phyloP scores from a whole-genome alignment of 2,329 filamentous ascomycete genomes.

The Colletotrichum sojae region DNA sequence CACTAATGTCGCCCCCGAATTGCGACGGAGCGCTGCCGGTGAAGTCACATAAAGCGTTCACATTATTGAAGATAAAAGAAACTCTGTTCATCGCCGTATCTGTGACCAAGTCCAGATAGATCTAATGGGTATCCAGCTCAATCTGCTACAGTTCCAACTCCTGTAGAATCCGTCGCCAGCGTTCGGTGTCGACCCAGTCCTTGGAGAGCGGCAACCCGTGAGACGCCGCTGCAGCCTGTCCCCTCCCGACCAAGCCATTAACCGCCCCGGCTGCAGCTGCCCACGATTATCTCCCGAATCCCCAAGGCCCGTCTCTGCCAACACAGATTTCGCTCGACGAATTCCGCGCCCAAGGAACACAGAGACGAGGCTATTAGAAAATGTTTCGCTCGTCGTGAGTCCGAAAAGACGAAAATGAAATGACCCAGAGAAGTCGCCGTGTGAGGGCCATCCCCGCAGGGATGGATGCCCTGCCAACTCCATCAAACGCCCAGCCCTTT shows the following conservation, averaged over 20 bases:
- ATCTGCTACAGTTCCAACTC: background rate
- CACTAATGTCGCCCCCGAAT: too few relatives aligned
- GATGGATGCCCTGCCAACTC: constrained; percentile 2
- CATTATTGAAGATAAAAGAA: background rate
- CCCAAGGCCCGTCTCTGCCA: constrained; percentile 20
- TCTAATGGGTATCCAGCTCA: constrained; percentile 6
- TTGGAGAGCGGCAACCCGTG: constrained; percentile 15
- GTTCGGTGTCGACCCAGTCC: constrained; percentile 2
- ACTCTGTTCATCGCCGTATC: background rate
- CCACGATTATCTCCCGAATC: background rate
- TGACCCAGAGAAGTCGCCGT: constrained; percentile 9
- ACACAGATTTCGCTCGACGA: constrained; percentile 1
- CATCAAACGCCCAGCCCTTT: constrained; percentile 18
- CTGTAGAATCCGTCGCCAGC: too few relatives aligned
- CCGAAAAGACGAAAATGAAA: background rate
- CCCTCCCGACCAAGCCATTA: background rate
- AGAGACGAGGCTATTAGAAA: constrained; percentile 1
- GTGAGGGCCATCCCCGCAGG: background rate
- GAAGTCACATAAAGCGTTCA: too few relatives aligned
- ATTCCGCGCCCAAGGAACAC: background rate
- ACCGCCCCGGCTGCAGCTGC: background rate
- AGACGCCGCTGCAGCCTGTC: background rate
- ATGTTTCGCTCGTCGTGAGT: background rate
- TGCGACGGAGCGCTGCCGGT: too few relatives aligned
- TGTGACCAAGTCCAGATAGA: background rate